Evolutionary conservation across 805 yeast genomes (phyloP).

Genomic region (Monosporozyma unispora): DNA sequence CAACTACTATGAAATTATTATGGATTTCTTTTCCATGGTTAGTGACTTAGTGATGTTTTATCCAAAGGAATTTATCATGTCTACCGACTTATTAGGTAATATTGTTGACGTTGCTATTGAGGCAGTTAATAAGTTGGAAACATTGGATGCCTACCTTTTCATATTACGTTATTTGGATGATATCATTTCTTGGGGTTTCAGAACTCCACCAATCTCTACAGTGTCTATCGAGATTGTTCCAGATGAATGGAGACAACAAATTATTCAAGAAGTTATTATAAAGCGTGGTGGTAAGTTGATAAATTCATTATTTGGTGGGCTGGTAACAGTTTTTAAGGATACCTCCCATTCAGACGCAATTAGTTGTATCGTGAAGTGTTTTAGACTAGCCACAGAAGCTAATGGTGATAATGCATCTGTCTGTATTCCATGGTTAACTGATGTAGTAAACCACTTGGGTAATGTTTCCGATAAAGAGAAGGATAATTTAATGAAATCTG

Average conservation of each 20-base stretch:
- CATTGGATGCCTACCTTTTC: conserved; percentile 60
- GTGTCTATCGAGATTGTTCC: conserved; percentile 44
- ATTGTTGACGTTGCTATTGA: conserved; percentile 49
- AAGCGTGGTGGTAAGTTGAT: conserved; percentile 49
- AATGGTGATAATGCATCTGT: conserved; percentile 33
- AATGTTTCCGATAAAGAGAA: conserved; percentile 64
- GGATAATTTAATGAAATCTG: conserved; percentile 47
- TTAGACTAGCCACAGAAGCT: conserved; percentile 44
- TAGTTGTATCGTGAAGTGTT: conserved; percentile 58
- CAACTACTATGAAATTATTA: conserved; percentile 50
- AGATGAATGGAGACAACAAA: conserved; percentile 41
- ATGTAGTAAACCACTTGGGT: conserved; percentile 38
- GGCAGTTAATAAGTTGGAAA: conserved; percentile 45
- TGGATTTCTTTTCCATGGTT: conserved; percentile 79
- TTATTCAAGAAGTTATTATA: conserved; percentile 38
- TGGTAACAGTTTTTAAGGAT: conserved; percentile 59
- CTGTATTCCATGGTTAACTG: conserved; percentile 48
- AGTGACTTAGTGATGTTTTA: conserved; percentile 69
- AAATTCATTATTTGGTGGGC: conserved; percentile 48
- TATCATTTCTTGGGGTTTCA: conserved; percentile 75
- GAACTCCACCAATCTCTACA: conserved; percentile 68
- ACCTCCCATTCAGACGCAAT: conserved; percentile 68
- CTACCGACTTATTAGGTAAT: conserved; percentile 38
- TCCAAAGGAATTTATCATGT: conserved; percentile 31
- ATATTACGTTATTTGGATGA: conserved; percentile 75